Evolutionary conservation across 306 rosid genomes (phyloP), one percentile per base, ranked within the genome.

Genomic region (Psophocarpus tetragonolobus): DNA sequence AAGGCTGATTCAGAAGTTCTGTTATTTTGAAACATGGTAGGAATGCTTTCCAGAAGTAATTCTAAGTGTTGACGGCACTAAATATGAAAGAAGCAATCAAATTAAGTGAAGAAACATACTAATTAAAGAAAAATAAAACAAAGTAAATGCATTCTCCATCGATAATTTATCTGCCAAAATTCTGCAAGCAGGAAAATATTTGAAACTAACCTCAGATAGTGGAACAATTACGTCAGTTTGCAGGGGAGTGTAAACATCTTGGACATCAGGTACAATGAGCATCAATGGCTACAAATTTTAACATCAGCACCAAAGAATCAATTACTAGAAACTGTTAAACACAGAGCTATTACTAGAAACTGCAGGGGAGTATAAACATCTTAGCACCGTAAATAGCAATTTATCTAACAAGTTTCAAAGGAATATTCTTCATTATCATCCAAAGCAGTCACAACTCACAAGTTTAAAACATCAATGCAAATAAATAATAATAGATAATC

Each of bases 261-360:
- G 98, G 76, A 92, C 94, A 75, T 96, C 98, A 70, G 98, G 98
- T 79, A 96, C 98, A 68, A 96, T 92, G 66, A 96, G 99, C 99
- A 96, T 96, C 88, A 92, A 54, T 4, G 98, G 96, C 99, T 96
- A 84, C 86, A 88, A 78, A 84, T 26, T 27, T 64, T 73, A 56
- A 69, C 68, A 82, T 80, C 80, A 75, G 75, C n/a, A n/a, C 56
- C 45, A 6, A 42, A 75, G 38, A 57, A 41, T 60, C 47, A 39
- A 42, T 48, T 68, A 45, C 57, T 39, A 36, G 38, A 15, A 78
- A 74, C 41, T 47, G 45, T 42, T 42, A 41, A 76, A 27, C 48
- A 50, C 38, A 48, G 47, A 73, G 36, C 68, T 73, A 67, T 48
- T 68, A 45, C 57, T 39, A 36, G 38, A 15, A 78, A 74, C 41